These are phyloP conservation scores for Xylaria venustula DNA, from an alignment of 495 filamentous ascomycete species.

Conservation along the genomic window DNA sequence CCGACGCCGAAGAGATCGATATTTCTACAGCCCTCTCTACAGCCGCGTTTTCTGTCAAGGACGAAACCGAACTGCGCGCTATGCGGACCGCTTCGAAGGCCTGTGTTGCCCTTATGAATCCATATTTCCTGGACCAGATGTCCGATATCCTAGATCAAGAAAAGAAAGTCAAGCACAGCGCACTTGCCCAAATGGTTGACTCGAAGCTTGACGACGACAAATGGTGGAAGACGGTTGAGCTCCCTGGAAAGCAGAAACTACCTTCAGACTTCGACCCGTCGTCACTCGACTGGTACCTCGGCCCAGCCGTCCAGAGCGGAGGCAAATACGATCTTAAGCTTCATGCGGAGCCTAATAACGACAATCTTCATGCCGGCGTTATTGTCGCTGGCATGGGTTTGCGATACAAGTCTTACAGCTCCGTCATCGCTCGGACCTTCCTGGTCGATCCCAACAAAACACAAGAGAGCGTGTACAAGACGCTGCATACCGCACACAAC, in stretches of 20 bases:
- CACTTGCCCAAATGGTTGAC: conserved; percentile 78
- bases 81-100: conserved; percentile 92
- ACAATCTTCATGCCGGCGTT: conserved; percentile 85
- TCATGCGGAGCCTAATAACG: conserved; percentile 69
- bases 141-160: conserved; percentile 90
- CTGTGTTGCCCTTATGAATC: conserved; percentile 85
- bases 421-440: conserved; percentile 86
- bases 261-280: conserved; percentile 83
- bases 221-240: conserved; percentile 80
- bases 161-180: conserved; percentile 90
- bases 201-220: conserved; percentile 87
- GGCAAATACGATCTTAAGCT: conserved; percentile 90
- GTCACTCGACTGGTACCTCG: conserved; percentile 91
- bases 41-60: conserved; percentile 89
- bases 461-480: conserved; percentile 90
- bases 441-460: conserved; percentile 94
- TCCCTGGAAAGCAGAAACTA: conserved; percentile 67
- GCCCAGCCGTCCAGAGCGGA: conserved; percentile 91
- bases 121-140: conserved; percentile 97
- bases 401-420: conserved; percentile 91
- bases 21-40: conserved; percentile 76
- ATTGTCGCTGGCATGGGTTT: conserved; percentile 90
- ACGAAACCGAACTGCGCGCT: conserved; percentile 88
- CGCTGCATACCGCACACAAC: conserved; percentile 84
- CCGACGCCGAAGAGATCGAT: conserved; percentile 88